phyloP scores from a whole-genome alignment of 2,329 filamentous ascomycete genomes.

The Cladobotryum protrusum region DNA sequence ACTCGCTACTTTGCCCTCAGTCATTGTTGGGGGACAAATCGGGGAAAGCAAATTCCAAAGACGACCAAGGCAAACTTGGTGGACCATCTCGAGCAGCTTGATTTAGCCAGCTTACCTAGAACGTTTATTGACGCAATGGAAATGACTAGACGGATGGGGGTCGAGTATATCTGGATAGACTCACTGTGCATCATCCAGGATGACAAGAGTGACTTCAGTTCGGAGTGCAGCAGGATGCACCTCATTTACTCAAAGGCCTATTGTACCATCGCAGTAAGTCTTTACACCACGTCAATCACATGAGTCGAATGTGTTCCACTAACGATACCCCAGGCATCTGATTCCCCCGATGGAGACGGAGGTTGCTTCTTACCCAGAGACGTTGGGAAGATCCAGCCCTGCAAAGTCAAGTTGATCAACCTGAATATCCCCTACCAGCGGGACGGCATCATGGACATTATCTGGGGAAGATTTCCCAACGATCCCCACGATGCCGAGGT shows the following conservation, averaged over 20 bases:
- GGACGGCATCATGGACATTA: conserved; percentile 1
- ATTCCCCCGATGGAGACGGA: conserved; percentile 1
- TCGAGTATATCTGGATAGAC: conserved; percentile 6
- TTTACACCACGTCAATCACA: not conserved
- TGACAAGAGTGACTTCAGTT: conserved; percentile 1
- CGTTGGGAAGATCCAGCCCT: not conserved
- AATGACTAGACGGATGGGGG: not conserved
- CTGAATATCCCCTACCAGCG: not conserved
- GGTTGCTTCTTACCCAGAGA: not conserved
- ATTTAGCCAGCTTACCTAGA: not conserved
- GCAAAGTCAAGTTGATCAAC: not conserved
- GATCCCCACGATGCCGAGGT: not conserved
- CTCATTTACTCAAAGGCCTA: not conserved
- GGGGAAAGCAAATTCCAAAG: not conserved
- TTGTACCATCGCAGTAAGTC: conserved; percentile 1
- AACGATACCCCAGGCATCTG: not conserved
- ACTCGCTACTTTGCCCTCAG: conserved; percentile 1
- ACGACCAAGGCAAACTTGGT: not conserved
- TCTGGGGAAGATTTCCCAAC: not conserved
- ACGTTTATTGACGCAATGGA: conserved; percentile 5
- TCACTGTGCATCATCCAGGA: conserved; percentile 3
- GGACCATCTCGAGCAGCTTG: not conserved
- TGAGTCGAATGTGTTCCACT: not conserved
- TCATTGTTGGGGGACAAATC: not conserved
- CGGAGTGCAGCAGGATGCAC: not conserved